A percentile compares a stretch with the other conserved stretches of the same genome.
These are phyloP conservation scores for Termitomyces titanicus DNA, from an alignment of 768 basidiomycete genomes.

Conservation along the genomic window DNA sequence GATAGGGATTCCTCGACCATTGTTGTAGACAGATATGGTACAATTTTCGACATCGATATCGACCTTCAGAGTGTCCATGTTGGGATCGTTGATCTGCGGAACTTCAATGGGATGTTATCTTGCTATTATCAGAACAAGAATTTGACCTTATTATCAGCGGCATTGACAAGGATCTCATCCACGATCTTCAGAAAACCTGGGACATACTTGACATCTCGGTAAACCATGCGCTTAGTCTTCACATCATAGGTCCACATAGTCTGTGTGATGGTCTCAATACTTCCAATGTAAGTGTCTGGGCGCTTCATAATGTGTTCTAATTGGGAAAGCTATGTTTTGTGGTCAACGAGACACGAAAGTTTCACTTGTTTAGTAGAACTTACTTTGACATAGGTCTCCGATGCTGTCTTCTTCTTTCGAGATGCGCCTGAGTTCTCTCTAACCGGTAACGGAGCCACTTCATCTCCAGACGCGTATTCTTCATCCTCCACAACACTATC, in stretches of 20 bases:
- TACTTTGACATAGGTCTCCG: slow-evolving; percentile 90
- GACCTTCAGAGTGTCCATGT: slow-evolving; percentile 91
- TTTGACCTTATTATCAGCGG: slow-evolving; percentile 95
- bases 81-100: slow-evolving; percentile 81
- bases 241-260: slow-evolving; percentile 93
- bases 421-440: slow-evolving; percentile 21
- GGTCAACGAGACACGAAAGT: not conserved
- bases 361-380: slow-evolving; percentile 14
- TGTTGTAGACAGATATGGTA: slow-evolving; percentile 92
- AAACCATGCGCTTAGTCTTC: slow-evolving; percentile 77
- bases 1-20: slow-evolving; percentile 93
- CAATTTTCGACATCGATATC: slow-evolving; percentile 80
- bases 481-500: slow-evolving; percentile 42
- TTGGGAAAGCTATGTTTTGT: slow-evolving; percentile 70
- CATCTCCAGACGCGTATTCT: slow-evolving; percentile 37
- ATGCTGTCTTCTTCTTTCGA: slow-evolving; percentile 81
- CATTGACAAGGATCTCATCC: slow-evolving; percentile 98
- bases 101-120: not conserved
- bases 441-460: slow-evolving; percentile 21
- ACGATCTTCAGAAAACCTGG: slow-evolving; percentile 99
- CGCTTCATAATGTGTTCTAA: slow-evolving; percentile 91
- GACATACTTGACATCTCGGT: slow-evolving; percentile 83
- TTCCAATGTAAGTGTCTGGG: slow-evolving; percentile 95
- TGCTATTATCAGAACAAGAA: not conserved
- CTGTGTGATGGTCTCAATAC: slow-evolving; percentile 84